These are phyloP conservation scores for Diplogelasinospora grovesii DNA, from an alignment of 495 filamentous ascomycete species.

Conservation along the genomic window DNA sequence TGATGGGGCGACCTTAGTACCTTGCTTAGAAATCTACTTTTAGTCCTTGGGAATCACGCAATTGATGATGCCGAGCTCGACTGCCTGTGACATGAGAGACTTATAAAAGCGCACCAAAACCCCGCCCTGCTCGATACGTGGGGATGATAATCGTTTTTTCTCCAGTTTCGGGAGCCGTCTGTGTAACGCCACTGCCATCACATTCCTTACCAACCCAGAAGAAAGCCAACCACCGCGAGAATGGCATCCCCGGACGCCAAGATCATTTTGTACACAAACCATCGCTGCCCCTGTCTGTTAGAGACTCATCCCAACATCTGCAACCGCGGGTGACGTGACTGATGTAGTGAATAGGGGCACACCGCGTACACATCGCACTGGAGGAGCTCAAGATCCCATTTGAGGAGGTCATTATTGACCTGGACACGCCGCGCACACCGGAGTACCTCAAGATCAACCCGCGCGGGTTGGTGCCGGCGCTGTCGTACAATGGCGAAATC, in stretches of 20 bases:
- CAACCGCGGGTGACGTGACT: not conserved
- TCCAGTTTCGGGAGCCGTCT: too few species aligned
- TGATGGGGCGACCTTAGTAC: too few species aligned
- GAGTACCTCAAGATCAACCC: conserved; percentile 86
- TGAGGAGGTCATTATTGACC: conserved; percentile 75
- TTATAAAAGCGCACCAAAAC: too few species aligned
- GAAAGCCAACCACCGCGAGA: not conserved
- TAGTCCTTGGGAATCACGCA: too few species aligned
- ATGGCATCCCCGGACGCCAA: conserved; percentile 31
- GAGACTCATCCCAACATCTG: not conserved
- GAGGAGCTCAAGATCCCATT: conserved; percentile 65
- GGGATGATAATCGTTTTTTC: too few species aligned
- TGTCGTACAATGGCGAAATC: conserved; percentile 65
- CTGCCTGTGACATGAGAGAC: too few species aligned
- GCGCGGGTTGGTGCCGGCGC: conserved; percentile 69
- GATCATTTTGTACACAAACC: conserved; percentile 67
- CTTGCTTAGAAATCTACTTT: too few species aligned
- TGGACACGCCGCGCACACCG: conserved; percentile 63
- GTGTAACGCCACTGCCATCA: too few species aligned
- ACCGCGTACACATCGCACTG: conserved; percentile 73
- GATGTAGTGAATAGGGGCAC: conserved; percentile 45
- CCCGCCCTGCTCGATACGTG: too few species aligned
- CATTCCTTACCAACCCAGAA: not conserved
- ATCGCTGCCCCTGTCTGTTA: conserved; percentile 56
- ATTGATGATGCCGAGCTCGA: too few species aligned